Percentiles rank a stretch among this genome's conserved stretches.
Conservation (phyloP, 2,329 filamentous ascomycete species). For the Colletotrichum kahawae region DNA sequence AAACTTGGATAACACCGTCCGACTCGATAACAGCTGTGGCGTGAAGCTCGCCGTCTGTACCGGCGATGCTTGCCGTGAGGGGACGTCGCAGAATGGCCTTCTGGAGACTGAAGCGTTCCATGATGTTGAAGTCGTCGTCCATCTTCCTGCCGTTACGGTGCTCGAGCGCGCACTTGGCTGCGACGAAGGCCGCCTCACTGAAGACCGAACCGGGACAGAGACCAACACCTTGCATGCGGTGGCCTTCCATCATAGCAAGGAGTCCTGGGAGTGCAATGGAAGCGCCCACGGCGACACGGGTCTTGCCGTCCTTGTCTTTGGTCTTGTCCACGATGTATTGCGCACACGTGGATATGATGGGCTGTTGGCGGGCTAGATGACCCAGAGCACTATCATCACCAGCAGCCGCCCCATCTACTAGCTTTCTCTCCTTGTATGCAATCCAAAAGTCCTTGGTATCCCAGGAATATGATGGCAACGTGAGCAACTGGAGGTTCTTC, state of each 20-base stretch:
- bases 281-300: neutral
- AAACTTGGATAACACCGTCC: neutral
- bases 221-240: neutral
- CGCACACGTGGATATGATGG: neutral
- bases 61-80: neutral
- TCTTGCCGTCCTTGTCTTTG: neutral
- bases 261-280: neutral
- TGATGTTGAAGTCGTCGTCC: neutral
- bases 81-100: neutral
- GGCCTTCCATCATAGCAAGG: neutral
- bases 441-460: constrained; percentile 9
- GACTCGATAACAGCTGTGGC: neutral
- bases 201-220: neutral
- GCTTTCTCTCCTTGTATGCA: neutral
- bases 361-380: neutral
- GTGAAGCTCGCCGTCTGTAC: neutral
- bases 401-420: neutral
- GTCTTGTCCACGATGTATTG: neutral
- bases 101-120: neutral
- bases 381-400: neutral
- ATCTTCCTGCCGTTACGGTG: neutral
- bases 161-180: neutral
- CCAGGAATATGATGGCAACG: neutral
- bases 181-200: neutral
- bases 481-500: neutral